Conservation (phyloP, 2,329 filamentous ascomycete genomes). For the Penicillium sp. region DNA sequence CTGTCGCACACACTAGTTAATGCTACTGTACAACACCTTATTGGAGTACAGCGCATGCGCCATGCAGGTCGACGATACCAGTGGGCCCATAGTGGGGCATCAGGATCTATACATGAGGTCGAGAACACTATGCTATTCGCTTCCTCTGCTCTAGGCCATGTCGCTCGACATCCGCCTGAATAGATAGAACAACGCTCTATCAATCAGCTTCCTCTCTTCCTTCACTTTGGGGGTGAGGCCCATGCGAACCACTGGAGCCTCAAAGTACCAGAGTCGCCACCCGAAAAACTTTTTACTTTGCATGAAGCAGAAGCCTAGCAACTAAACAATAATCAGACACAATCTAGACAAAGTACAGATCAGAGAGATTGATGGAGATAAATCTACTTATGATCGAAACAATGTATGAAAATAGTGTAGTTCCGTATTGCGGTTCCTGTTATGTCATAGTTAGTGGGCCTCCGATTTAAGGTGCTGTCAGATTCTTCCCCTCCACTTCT, state of each 20-base stretch:
- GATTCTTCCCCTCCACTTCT: slow-evolving; percentile 5
- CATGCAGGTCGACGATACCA: not conserved
- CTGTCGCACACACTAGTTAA: not conserved
- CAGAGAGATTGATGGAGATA: not conserved
- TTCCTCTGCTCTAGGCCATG: not conserved
- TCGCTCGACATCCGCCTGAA: no score
- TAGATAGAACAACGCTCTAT: no score
- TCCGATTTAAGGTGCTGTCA: slow-evolving; percentile 7
- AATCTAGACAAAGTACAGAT: not conserved
- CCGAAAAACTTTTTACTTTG: not conserved
- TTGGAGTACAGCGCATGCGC: not conserved
- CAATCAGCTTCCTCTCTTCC: no score
- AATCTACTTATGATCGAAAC: not conserved
- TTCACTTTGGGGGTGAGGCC: not conserved
- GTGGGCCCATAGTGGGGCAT: not conserved
- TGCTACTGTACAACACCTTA: not conserved
- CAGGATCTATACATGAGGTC: not conserved
- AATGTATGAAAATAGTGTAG: not conserved
- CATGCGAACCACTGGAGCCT: not conserved
- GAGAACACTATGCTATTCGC: no score
- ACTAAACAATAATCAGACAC: not conserved
- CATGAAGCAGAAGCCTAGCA: not conserved
- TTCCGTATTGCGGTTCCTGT: not conserved
- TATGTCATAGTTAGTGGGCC: not conserved
- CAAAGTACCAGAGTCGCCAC: not conserved